phyloP scores from a whole-genome alignment of 495 filamentous ascomycete genomes.

The Neurospora sp. region DNA sequence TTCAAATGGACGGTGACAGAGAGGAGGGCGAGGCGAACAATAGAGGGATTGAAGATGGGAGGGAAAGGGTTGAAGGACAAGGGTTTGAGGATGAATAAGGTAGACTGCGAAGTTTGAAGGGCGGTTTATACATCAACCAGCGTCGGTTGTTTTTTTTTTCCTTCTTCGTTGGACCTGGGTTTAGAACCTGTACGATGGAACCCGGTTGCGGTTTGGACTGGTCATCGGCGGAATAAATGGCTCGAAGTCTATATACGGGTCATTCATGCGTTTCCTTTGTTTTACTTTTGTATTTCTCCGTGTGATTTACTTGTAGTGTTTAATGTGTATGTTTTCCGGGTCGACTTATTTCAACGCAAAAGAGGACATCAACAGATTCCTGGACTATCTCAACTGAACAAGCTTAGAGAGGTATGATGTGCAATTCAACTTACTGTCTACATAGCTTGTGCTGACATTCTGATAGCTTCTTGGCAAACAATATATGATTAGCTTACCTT shows the following conservation, averaged over 20 bases:
- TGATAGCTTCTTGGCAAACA: too few species aligned
- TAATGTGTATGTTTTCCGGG: not conserved
- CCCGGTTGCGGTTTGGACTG: not conserved
- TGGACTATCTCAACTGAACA: too few species aligned
- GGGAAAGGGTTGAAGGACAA: not conserved
- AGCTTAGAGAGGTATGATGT: not conserved
- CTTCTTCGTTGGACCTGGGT: not conserved
- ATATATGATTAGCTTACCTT: too few species aligned
- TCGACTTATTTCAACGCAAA: not conserved
- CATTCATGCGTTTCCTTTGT: not conserved
- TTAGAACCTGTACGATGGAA: not conserved
- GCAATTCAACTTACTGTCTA: not conserved
- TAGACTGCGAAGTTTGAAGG: not conserved
- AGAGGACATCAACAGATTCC: not conserved
- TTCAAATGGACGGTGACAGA: not conserved
- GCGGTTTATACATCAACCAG: not conserved
- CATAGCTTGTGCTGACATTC: too few species aligned
- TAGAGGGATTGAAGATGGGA: not conserved
- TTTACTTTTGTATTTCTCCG: not conserved
- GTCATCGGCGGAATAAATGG: not conserved
- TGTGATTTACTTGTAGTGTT: not conserved
- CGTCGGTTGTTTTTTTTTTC: not conserved
- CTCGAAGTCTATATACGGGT: not conserved
- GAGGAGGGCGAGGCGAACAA: not conserved
- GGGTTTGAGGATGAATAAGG: not conserved